Conservation (phyloP, 1,284 basidiomycete species). For the Sporisorium scitamineum region DNA sequence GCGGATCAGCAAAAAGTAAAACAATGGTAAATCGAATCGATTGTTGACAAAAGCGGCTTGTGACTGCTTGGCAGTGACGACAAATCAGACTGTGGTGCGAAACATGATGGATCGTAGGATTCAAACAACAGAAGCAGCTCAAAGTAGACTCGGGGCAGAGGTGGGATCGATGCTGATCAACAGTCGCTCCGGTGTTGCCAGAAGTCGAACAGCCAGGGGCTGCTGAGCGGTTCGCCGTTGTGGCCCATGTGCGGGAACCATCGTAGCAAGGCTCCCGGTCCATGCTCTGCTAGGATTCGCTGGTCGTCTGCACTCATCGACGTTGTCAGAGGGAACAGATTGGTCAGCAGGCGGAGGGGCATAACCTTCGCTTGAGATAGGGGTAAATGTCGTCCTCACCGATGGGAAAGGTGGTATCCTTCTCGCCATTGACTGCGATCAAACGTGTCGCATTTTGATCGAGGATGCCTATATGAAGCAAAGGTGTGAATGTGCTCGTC, state of each 20-base stretch:
- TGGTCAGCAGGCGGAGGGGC: background rate
- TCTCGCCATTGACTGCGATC: conserved; percentile 40
- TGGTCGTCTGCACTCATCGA: conserved; percentile 27
- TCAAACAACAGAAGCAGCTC: background rate
- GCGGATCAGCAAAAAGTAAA: background rate
- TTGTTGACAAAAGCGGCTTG: background rate
- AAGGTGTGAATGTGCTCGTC: background rate
- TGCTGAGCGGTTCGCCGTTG: conserved; percentile 45
- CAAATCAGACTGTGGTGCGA: background rate
- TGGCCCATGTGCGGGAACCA: conserved; percentile 47
- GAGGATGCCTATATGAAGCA: conserved; percentile 16
- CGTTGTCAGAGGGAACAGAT: background rate
- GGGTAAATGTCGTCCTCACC: conserved; percentile 6
- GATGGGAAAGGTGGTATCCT: conserved; percentile 50
- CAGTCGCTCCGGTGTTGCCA: conserved; percentile 25
- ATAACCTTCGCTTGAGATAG: background rate
- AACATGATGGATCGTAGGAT: no score
- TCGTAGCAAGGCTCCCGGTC: conserved; percentile 37
- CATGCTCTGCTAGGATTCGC: conserved; percentile 42
- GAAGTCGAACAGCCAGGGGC: conserved; percentile 27
- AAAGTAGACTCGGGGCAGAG: background rate
- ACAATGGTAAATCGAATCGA: background rate
- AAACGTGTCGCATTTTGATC: conserved; percentile 26
- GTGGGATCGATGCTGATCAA: background rate
- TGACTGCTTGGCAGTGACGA: background rate